phyloP scores from a whole-genome alignment of 768 basidiomycete species.

The Pulveroboletus sp. region DNA sequence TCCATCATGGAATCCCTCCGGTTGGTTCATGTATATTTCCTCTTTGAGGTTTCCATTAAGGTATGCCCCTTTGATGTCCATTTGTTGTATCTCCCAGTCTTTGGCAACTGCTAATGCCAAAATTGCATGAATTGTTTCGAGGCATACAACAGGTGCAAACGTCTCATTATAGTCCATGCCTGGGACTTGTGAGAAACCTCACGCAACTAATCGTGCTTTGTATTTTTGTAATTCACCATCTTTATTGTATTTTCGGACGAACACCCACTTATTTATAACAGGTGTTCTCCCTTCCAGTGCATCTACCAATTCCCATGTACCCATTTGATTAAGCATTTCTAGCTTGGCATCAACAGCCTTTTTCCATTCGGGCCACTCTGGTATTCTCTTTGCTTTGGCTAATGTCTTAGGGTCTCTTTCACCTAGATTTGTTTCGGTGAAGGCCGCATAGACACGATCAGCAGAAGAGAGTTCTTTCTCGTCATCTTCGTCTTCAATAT shows the following conservation, averaged over 20 bases:
- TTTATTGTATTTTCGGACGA: background rate
- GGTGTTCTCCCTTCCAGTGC: too few relatives aligned
- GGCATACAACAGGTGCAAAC: background rate
- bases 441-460: too few relatives aligned
- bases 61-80: background rate
- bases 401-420: too few relatives aligned
- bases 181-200: constrained; percentile 36
- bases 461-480: too few relatives aligned
- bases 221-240: constrained; percentile 6
- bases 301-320: too few relatives aligned
- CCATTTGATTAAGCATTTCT: too few relatives aligned
- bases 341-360: too few relatives aligned
- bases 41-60: background rate
- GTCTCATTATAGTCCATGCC: constrained; percentile 27
- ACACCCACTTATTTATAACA: too few relatives aligned
- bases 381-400: too few relatives aligned
- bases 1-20: background rate
- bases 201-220: constrained; percentile 36
- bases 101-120: background rate
- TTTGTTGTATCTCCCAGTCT: constrained; percentile 3
- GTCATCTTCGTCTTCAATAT: too few relatives aligned
- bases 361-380: too few relatives aligned
- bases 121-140: background rate
- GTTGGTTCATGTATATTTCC: background rate
- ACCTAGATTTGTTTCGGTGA: too few relatives aligned